phyloP scores from a whole-genome alignment of 1,284 basidiomycete species.

The Boletus sp. region DNA sequence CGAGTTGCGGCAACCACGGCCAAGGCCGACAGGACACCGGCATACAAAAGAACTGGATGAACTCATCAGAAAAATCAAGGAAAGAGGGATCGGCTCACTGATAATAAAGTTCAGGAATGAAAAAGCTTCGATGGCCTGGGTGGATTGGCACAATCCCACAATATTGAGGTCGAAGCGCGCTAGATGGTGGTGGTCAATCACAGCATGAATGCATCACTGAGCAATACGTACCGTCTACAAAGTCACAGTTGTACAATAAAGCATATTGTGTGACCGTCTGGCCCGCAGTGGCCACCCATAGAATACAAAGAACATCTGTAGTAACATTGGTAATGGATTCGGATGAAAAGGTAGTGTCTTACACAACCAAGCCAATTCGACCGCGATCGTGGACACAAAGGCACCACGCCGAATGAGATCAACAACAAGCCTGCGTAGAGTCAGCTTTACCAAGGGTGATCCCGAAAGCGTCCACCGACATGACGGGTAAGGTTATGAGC shows the following conservation, averaged over 20 bases:
- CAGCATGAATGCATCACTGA: neutral
- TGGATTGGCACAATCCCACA: conserved; percentile 48
- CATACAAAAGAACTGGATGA: conserved; percentile 48
- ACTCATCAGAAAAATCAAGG: neutral
- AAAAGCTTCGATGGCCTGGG: conserved; percentile 53
- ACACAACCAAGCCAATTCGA: conserved; percentile 46
- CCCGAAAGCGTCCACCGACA: conserved; percentile 42
- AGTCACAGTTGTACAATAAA: conserved; percentile 28
- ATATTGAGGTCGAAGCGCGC: conserved; percentile 10
- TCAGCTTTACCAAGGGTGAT: conserved; percentile 10
- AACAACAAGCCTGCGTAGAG: conserved; percentile 36
- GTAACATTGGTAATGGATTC: conserved; percentile 2
- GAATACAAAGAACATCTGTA: conserved; percentile 55
- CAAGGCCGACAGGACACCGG: conserved; percentile 40
- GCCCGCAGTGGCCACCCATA: conserved; percentile 59
- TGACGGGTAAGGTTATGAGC: conserved; percentile 47
- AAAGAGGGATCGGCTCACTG: conserved; percentile 40
- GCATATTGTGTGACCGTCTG: conserved; percentile 36
- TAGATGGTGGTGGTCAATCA: conserved; percentile 7
- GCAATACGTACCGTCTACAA: conserved; percentile 20
- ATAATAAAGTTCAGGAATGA: conserved; percentile 55
- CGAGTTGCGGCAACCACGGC: conserved; percentile 42
- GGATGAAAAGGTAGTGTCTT: conserved; percentile 15
- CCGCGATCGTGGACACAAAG: conserved; percentile 42
- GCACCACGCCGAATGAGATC: conserved; percentile 41